Evolutionary conservation across 73 alveolate species (phyloP), one percentile per base, ranked within the genome.

Genomic region (Stentor roeselii): DNA sequence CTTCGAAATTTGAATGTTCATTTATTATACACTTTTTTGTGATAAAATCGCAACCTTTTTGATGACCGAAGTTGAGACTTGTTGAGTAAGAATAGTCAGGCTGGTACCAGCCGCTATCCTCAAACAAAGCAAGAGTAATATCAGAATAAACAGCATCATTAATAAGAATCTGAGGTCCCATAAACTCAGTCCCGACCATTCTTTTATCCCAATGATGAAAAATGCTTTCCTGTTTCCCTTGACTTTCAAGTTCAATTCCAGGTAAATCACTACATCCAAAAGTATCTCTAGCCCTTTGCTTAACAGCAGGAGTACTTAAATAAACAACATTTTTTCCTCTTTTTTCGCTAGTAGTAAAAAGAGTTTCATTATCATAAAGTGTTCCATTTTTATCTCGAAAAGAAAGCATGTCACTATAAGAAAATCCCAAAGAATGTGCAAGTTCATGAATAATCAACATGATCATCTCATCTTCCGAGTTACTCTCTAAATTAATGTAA

Each of bases 81-180:
- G 21, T n/a, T 11, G 21, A 0, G 11, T 21, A 21, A 11, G 2
- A 1, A 67, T 67, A 67, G 34, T 67, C 37, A 27, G 37, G 41
- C 34, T 67, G 21, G 2, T 67, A 67, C 37, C 80, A 67, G 37
- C 80, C 80, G 21, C 42, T 27, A 2, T 67, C 80, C 34, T 67
- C 80, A 32, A 67, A 67, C 27, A 67, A n/a, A 30, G 80, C 80
- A 27, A 67, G 34, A 67, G 80, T 21, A 0, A 67, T 30, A 67
- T 67, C 80, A 21, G 80, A 67, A 67, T 67, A 67, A 2, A 21
- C 41, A 67, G 34, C 14, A 2, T 67, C 80, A 67, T 30, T 21
- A 67, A 30, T 67, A 67, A 27, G 42, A 21, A 34, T 11, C 11
- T 67, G 41, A 21, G 80, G 80, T 0, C 15, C 37, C 80, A 67